Evolutionary conservation across 805 yeast genomes (phyloP).

Genomic region (Kodamaea fukazawae): DNA sequence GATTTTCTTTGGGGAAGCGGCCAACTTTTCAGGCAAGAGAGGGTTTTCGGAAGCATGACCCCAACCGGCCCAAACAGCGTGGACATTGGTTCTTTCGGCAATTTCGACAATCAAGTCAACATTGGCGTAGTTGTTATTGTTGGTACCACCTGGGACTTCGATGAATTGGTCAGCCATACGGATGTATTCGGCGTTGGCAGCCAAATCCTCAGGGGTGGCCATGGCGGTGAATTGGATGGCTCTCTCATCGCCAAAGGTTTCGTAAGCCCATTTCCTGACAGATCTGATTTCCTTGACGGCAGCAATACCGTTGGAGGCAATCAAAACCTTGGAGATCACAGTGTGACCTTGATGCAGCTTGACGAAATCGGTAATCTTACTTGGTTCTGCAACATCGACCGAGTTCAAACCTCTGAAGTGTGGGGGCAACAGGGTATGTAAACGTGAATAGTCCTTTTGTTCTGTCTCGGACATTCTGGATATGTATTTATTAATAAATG

Average conservation of each 20-base stretch:
- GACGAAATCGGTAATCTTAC: conserved; percentile 80
- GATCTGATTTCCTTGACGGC: conserved; percentile 98
- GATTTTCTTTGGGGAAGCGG: conserved; percentile 86
- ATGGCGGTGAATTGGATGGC: conserved; percentile 92
- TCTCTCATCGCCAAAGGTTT: conserved; percentile 95
- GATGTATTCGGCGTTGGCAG: conserved; percentile 95
- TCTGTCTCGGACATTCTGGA: conserved; percentile 10
- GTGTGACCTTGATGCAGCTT: conserved; percentile 89
- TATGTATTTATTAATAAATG: conserved; percentile 7
- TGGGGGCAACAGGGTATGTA: conserved; percentile 49
- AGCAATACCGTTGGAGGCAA: conserved; percentile 98
- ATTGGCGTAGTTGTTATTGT: conserved; percentile 96
- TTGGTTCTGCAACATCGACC: conserved; percentile 72
- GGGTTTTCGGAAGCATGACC: conserved; percentile 99
- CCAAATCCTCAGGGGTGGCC: conserved; percentile 99
- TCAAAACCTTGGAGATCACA: conserved; percentile 80
- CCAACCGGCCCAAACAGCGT: conserved; percentile 99
- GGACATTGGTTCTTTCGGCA: conserved; percentile 94
- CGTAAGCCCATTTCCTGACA: conserved; percentile 98
- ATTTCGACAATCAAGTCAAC: conserved; percentile 95
- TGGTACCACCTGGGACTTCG: conserved; percentile 99
- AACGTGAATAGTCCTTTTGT: conserved; percentile 20
- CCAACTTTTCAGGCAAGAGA: conserved; percentile 84
- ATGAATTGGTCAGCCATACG: conserved; percentile 99
- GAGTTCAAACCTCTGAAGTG: conserved; percentile 85